Base-by-base conservation (phyloP, 2,329 filamentous ascomycete species). In the Cladosporium sp. region DNA sequence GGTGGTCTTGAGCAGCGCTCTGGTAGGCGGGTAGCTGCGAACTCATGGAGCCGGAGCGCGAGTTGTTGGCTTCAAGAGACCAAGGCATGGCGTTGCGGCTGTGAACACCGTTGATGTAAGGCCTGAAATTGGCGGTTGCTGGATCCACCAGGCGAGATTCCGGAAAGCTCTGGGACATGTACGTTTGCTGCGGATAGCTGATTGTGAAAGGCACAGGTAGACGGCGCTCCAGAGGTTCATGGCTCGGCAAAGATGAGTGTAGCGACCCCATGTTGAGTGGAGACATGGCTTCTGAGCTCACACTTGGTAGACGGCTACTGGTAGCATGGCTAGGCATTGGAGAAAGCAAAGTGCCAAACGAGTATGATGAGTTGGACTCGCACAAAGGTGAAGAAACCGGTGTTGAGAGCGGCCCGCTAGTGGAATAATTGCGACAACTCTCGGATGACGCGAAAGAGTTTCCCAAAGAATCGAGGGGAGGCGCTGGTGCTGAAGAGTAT, bases 181-280 rank as follows among this genome's bases (percentile, higher is more conserved):
- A 50, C 22, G 56, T 56, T 27, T 56, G 52, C 9, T 51, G 48
- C 3, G 39, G 20, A 30, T 57, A 58, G 6, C 41, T 47, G 18
- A 56, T 53, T 7, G 58, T 56, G 52, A 61, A 61, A 5, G 42
- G 36, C 7, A 36, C 32, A 3, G 64, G 64, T 29, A 67, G 45
- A n/a, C 62, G 58, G 13, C 65, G 58, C 52, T 66, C 63, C 18
- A 63, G 58, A 15, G 57, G 60, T 4, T 62, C 60, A 36, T 64
- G 61, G 7, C 55, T 53, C 18, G 66, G 65, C 11, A 68, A 54
- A 11, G 64, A 66, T 13, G 60, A 62, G 34, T 67, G 62, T 29
- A 68, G 52, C 5, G 61, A 61, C n/a, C 54, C 58, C 64, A 68
- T 66, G 52, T 63, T 64, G 30, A 68, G 56, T 3, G 63, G 51